Evolutionary conservation across 129 eudicot genomes (phyloP), one percentile per base, ranked within the genome.

Genomic region (Oenanthe sinensis): DNA sequence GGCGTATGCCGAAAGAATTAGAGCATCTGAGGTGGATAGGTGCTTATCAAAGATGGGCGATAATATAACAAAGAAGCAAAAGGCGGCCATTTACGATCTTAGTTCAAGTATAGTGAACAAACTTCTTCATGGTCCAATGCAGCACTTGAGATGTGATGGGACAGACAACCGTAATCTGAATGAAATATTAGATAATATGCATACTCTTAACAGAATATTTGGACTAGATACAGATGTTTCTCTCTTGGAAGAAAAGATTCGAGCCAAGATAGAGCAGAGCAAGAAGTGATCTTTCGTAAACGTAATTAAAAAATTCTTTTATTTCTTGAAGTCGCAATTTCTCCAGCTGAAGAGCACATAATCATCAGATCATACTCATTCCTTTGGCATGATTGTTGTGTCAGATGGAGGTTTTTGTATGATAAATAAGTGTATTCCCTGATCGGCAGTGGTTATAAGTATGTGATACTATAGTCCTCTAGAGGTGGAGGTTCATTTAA

Each of bases 101-200:
- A 88, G 96, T 76, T 37, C 80, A 58, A 91, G 90, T 54, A 90
- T 95, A 67, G 91, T 95, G 70, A 95, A 95, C 85, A 91, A 77
- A 85, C 87, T 95, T 28, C 97, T 95, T 77, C 94, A 88, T 71
- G 98, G 98, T 75, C 98, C 97, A 60, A 90, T 95, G 97, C 90
- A 90, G 77, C 97, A 95, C 79, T 75, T 95, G 85, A 83, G 96
- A 78, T 88, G 94, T 80, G 96, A 90, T 81, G 97, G 89, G 33
- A 75, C 50, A 43, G 94, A 88, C 54, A 83, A 82, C 19, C 86
- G 96, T 16, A 45, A 79, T 67, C 79, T 87, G 77, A 78, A 54
- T 50, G 97, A 95, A 48, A 90, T 86, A 48, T 85, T 91, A 19
- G 98, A 91, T 55, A 95, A 95, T 76, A 88, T 88, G 97, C 92